Base-by-base conservation (phyloP, 192 early-diverging fungal species). In the Coemansia sp. region DNA sequence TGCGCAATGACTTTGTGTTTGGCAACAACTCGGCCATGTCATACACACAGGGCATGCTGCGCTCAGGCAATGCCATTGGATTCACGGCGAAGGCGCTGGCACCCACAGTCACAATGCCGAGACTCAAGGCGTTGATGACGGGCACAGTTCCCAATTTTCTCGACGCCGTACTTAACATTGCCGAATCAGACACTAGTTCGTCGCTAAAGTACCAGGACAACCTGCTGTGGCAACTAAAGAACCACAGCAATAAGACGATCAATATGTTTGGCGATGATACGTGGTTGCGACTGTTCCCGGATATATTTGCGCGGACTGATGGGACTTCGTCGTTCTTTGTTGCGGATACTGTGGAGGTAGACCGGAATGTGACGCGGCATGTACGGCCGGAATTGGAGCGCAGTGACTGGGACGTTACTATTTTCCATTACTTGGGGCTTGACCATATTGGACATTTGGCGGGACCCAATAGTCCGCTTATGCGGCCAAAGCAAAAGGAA, bases 221-320 rank as follows among this genome's bases (percentile, higher is more conserved):
- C 68, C 86, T 91, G 87, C 65, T 94, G 37, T 81, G 85, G 77
- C 91, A 94, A 63, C 69, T 93, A 19, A 80, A 85, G 7, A 71
- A 82, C 38, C 62, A 73, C 2, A 76, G 83, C 30, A 75, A 76
- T 10, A 87, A 87, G 62, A 80, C 78, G 7, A 85, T 93, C 26
- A 88, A 88, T 35, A 93, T 96, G 75, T 94, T 95, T 88, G 96
- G 96, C 65, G 96, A 98, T 68, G 95, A 98, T 64, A 98, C 96
- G 16, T 99, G 97, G 97, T 87, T 92, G 46, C 89, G 88, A 40
- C 76, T 99, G 49, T 99, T 93, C 68, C 95, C 95, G 0, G 86
- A 82, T 8, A 43, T 88, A 2, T 91, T 93, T 62, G 64, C 67
- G 8, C 77, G 82, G 58, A 85, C 83, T 2, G 92, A 92, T 46